Percentiles rank a stretch among this genome's conserved stretches.
phyloP scores from a whole-genome alignment of 495 filamentous ascomycete species.

The Aspergillus cavernicola region DNA sequence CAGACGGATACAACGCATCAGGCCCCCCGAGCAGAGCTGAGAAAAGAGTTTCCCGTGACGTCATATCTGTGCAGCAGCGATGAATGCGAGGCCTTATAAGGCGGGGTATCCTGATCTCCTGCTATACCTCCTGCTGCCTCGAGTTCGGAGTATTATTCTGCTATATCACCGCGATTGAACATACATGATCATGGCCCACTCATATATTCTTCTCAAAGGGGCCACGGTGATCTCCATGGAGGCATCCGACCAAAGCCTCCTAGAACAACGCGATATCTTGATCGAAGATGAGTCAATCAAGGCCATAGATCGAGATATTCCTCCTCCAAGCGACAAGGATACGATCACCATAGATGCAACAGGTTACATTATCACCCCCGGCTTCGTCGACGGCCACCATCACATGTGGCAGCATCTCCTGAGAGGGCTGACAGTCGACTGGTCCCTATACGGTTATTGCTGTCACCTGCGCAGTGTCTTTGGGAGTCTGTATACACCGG shows the following conservation, averaged over 20 bases:
- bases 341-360: neutral
- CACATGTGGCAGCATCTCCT: conserved; percentile 12
- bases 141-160: no score
- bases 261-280: neutral
- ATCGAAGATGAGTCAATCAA: conserved; percentile 4
- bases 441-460: conserved; percentile 1
- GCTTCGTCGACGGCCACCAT: conserved; percentile 11
- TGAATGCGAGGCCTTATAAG: no score
- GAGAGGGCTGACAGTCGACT: conserved; percentile 1
- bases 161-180: no score
- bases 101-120: no score
- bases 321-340: neutral
- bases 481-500: conserved; percentile 6
- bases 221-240: neutral
- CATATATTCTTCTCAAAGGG: neutral
- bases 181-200: no score
- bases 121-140: no score
- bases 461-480: neutral
- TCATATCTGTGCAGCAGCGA: no score
- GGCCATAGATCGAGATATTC: neutral
- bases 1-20: no score
- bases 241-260: neutral
- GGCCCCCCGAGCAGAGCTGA: no score
- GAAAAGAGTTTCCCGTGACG: no score
- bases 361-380: conserved; percentile 3